phyloP scores from a whole-genome alignment of 176 grass and related monocot genomes.

The Triticum turgidum region DNA sequence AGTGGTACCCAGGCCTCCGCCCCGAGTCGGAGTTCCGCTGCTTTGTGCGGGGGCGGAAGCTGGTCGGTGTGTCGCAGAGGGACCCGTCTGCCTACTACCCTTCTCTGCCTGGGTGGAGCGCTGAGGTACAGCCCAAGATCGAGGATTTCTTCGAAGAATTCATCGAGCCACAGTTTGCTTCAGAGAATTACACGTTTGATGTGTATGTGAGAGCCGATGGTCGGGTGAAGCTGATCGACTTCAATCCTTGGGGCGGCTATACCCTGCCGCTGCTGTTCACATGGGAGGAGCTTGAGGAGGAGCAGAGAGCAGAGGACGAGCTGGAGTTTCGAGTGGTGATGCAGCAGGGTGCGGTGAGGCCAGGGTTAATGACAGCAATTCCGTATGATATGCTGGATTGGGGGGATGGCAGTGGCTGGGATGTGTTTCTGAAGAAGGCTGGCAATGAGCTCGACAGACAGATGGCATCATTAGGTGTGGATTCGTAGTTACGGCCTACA shows the following conservation, averaged over 20 bases:
- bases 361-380: conserved; percentile 86
- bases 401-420: conserved; percentile 82
- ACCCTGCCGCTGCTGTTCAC: conserved; percentile 70
- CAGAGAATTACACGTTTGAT: conserved; percentile 70
- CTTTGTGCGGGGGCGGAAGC: conserved; percentile 48
- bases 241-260: conserved; percentile 86
- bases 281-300: conserved; percentile 74
- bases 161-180: conserved; percentile 52
- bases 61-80: conserved; percentile 71
- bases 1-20: conserved; percentile 64
- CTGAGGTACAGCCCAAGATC: conserved; percentile 39
- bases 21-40: conserved; percentile 93
- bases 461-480: not conserved
- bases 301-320: conserved; percentile 6
- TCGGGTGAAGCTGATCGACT: conserved; percentile 73
- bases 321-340: conserved; percentile 72
- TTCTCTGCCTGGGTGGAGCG: conserved; percentile 51
- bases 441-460: conserved; percentile 64
- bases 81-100: conserved; percentile 87
- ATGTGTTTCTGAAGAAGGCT: conserved; percentile 85
- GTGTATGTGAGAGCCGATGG: conserved; percentile 52
- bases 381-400: conserved; percentile 93
- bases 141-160: conserved; percentile 52
- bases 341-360: conserved; percentile 69
- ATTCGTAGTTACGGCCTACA: conserved; percentile 1